These are phyloP conservation scores for Cyclanthera cordifolia DNA, from an alignment of 306 rosid genomes.

Conservation along the genomic window DNA sequence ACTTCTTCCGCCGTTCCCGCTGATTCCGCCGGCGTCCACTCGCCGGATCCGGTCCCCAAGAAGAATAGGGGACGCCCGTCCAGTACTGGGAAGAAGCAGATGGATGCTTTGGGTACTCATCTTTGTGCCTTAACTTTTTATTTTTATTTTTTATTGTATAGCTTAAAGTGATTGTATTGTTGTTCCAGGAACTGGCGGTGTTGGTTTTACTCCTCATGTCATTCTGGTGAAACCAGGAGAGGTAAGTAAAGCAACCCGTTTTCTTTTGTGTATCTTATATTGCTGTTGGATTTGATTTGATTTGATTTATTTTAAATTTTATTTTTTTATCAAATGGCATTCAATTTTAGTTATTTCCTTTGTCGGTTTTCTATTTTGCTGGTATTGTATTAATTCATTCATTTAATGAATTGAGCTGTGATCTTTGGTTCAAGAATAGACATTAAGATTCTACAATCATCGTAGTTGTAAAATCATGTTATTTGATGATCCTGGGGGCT, in stretches of 20 bases:
- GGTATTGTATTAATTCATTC: neutral
- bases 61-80: conserved; percentile 71
- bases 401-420: neutral
- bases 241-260: conserved; percentile 6
- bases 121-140: neutral
- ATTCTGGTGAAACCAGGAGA: conserved; percentile 12
- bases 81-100: conserved; percentile 88
- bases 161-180: neutral
- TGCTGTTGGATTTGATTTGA: neutral
- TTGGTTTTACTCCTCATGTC: conserved; percentile 13
- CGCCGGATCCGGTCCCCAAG: conserved; percentile 44
- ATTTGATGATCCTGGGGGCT: neutral
- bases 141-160: neutral
- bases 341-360: neutral
- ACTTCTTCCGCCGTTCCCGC: conserved; percentile 37
- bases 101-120: conserved; percentile 46
- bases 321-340: neutral
- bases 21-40: conserved; percentile 39
- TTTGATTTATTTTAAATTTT: neutral
- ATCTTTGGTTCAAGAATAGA: neutral
- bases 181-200: conserved; percentile 4
- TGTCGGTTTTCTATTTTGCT: neutral
- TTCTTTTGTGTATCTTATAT: neutral
- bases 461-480: neutral
- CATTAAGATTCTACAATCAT: neutral